Base-by-base conservation (phyloP, 2,329 filamentous ascomycete species). In the Rutstroemia sp. region DNA sequence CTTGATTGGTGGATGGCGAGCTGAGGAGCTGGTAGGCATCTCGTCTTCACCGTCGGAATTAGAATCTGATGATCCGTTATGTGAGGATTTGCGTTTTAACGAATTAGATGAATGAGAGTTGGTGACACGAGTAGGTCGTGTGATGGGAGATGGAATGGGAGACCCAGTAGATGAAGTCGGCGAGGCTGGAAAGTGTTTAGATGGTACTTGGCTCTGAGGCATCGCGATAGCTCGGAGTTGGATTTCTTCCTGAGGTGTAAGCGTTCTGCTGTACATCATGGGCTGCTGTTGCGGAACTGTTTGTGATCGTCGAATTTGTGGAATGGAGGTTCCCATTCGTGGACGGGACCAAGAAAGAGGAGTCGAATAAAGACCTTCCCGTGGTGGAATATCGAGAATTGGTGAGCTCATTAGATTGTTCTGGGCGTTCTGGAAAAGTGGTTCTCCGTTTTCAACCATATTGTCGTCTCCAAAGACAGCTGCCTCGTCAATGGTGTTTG, bases 161-260 rank as follows among this genome's bases (percentile, higher is more conserved):
- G 54, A 57, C 39, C 48, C 70, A 72, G 30, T 79, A 80, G 61
- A 78, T 74, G 47, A 81, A 76, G 63, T 80, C 81, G 57, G 77
- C 72, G 62, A 65, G 2, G 57, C 50, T 25, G 60, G 58, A 30
- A 53, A 58, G 27, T 49, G 45, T 30, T 54, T 51, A 80, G 82
- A 62, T 34, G 25, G 47, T 12, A 14, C 4, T 78, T 78, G 44
- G 80, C 74, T 61, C 77, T 57, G 48, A 77, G 78, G 83, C 81
- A 86, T 86, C 63, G 82, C 82, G 65, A 85, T 84, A 59, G 75
- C 79, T 60, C 78, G 77, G 25, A 86, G 73, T 65, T 78, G 76
- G 14, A 52, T 23, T 54, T 66, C 63, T 62, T 67, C 57, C 52
- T 62, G 54, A 5, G 63, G 64, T 19, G 60, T 58, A 23, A 67